These are phyloP conservation scores for Sideroxylon spinosum DNA, from an alignment of 179 eudicot species.

Conservation along the genomic window DNA sequence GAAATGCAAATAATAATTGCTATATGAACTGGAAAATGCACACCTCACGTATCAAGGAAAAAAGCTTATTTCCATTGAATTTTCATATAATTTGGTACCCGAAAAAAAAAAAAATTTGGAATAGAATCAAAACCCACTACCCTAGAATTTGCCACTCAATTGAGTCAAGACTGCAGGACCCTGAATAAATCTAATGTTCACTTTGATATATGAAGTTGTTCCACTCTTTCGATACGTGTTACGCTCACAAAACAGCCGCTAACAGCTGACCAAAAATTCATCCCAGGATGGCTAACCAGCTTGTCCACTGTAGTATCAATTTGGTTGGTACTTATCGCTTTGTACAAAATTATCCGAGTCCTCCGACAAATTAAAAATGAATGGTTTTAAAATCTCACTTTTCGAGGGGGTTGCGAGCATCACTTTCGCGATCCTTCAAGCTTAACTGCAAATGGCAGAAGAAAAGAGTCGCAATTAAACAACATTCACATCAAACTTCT, in stretches of 20 bases:
- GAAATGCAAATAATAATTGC: too few relatives aligned
- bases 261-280: background rate
- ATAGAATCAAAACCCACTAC: constrained; percentile 4
- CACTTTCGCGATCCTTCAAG: constrained; percentile 96
- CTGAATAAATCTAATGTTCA: constrained; percentile 7
- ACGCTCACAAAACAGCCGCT: constrained; percentile 22
- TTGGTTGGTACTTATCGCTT: constrained; percentile 10
- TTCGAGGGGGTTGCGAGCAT: constrained; percentile 67
- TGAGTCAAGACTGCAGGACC: constrained; percentile 10
- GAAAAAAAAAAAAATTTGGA: too few relatives aligned
- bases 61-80: background rate
- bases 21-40: background rate
- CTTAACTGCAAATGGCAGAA: constrained; percentile 61
- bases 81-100: background rate
- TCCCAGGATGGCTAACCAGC: background rate
- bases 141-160: constrained; percentile 19
- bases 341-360: background rate
- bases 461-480: constrained; percentile 7
- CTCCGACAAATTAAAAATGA: constrained; percentile 4
- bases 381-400: constrained; percentile 34
- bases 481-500: background rate
- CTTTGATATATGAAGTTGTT: background rate
- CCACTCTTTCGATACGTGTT: constrained; percentile 19
- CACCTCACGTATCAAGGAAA: background rate
- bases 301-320: constrained; percentile 6